Conservation (phyloP, 441 rosid genomes). For the Breynia disticha region DNA sequence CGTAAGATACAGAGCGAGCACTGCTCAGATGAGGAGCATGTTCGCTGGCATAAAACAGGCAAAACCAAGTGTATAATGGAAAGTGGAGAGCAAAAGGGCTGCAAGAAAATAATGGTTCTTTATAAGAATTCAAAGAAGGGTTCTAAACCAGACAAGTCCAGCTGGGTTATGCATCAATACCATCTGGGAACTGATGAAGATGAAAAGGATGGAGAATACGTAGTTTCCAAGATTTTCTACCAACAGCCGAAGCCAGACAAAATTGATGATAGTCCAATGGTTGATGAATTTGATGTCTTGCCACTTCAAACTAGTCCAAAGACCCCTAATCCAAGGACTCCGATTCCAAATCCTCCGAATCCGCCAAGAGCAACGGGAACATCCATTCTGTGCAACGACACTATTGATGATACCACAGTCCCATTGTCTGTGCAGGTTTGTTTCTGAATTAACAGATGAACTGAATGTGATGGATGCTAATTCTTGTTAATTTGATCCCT, state of each 20-base stretch:
- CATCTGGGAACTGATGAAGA: slow-evolving; percentile 73
- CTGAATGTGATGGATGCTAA: not conserved
- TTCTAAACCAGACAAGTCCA: slow-evolving; percentile 55
- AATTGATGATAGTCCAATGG: slow-evolving; percentile 17
- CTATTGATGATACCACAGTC: slow-evolving; percentile 22
- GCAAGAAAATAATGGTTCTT: slow-evolving; percentile 90
- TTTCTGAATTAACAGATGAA: no score
- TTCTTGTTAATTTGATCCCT: slow-evolving; percentile 7
- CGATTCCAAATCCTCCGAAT: slow-evolving; percentile 48
- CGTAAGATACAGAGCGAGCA: slow-evolving; percentile 50
- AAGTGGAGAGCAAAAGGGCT: slow-evolving; percentile 61
- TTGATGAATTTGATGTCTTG: slow-evolving; percentile 31
- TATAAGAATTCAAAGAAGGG: slow-evolving; percentile 66
- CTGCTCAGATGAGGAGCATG: slow-evolving; percentile 36
- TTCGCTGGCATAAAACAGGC: slow-evolving; percentile 99
- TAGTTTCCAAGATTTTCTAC: slow-evolving; percentile 65
- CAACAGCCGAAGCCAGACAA: slow-evolving; percentile 49
- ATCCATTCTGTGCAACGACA: slow-evolving; percentile 27
- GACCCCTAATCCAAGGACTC: slow-evolving; percentile 71
- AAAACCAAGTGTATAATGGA: slow-evolving; percentile 55
- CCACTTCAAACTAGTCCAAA: slow-evolving; percentile 39
- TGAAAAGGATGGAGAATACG: slow-evolving; percentile 65
- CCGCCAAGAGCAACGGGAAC: slow-evolving; percentile 41
- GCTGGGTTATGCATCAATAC: slow-evolving; percentile 90
- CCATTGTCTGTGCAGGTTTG: slow-evolving; percentile 23